phyloP scores from a whole-genome alignment of 306 rosid species.

The Prunus davidiana region DNA sequence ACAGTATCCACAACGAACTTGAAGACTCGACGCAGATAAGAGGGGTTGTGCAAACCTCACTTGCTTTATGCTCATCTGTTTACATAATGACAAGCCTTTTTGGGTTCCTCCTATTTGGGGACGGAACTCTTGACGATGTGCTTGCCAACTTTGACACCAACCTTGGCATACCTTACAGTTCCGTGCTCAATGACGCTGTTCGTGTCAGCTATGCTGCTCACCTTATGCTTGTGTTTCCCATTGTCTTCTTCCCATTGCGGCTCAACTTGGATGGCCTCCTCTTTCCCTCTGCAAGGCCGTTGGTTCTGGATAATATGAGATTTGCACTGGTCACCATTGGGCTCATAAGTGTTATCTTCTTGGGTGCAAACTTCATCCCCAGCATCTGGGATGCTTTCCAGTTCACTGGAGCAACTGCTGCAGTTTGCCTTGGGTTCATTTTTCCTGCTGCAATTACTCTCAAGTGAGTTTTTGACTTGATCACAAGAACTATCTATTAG shows the following conservation, averaged over 20 bases:
- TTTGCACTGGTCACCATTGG: slow-evolving; percentile 56
- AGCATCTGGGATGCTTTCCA: slow-evolving; percentile 76
- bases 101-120: slow-evolving; percentile 88
- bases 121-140: slow-evolving; percentile 76
- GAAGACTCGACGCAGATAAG: slow-evolving; percentile 65
- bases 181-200: slow-evolving; percentile 67
- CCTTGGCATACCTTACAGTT: slow-evolving; percentile 75
- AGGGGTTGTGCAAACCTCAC: slow-evolving; percentile 64
- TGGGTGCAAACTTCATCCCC: slow-evolving; percentile 67
- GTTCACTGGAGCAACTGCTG: slow-evolving; percentile 81
- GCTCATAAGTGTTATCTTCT: slow-evolving; percentile 41
- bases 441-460: slow-evolving; percentile 71
- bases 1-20: slow-evolving; percentile 75
- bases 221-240: slow-evolving; percentile 83
- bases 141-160: slow-evolving; percentile 80
- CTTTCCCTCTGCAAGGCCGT: slow-evolving; percentile 62
- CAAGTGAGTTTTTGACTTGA: slow-evolving; percentile 38
- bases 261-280: slow-evolving; percentile 76
- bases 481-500: slow-evolving; percentile 12
- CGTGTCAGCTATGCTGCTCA: slow-evolving; percentile 92
- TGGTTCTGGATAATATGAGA: slow-evolving; percentile 61
- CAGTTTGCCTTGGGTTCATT: slow-evolving; percentile 64
- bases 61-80: slow-evolving; percentile 68
- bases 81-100: slow-evolving; percentile 80
- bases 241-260: slow-evolving; percentile 70